phyloP scores from a whole-genome alignment of 202 grass and related monocot species.

The Musa balbisiana region DNA sequence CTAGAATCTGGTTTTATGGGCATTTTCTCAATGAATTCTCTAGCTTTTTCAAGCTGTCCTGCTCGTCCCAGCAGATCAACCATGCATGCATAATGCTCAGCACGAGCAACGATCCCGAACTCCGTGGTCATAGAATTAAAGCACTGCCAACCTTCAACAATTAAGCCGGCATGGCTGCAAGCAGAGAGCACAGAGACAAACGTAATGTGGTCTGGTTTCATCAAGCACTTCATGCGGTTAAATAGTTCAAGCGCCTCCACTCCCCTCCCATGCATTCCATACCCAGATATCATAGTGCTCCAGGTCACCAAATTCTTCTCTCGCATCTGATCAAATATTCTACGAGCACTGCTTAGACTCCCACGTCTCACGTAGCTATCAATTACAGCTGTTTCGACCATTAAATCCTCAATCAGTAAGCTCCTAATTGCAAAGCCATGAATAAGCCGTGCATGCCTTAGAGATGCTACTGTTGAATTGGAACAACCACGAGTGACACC shows the following conservation, averaged over 20 bases:
- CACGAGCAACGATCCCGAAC: slow-evolving; percentile 5
- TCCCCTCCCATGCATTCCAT: slow-evolving; percentile 28
- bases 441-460: slow-evolving; percentile 17
- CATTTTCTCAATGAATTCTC: slow-evolving; percentile 22
- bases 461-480: slow-evolving; percentile 16
- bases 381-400: slow-evolving; percentile 18
- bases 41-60: slow-evolving; percentile 24
- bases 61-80: slow-evolving; percentile 25
- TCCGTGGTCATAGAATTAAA: slow-evolving; percentile 24
- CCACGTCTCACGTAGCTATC: slow-evolving; percentile 21
- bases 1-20: slow-evolving; percentile 27
- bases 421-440: slow-evolving; percentile 9
- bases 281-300: slow-evolving; percentile 29
- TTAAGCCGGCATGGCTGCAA: slow-evolving; percentile 21
- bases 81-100: slow-evolving; percentile 27
- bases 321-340: slow-evolving; percentile 19
- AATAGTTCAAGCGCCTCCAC: slow-evolving; percentile 18
- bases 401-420: slow-evolving; percentile 9
- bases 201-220: slow-evolving; percentile 18
- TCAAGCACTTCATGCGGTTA: slow-evolving; percentile 10
- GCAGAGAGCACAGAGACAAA: slow-evolving; percentile 26
- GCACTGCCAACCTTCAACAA: slow-evolving; percentile 21
- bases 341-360: slow-evolving; percentile 5
- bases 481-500: slow-evolving; percentile 9
- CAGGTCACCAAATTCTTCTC: slow-evolving; percentile 22